Percentiles rank a stretch among this genome's conserved stretches.
Evolutionary conservation across 208 protist species (phyloP).

Genomic region (Leishmania martiniquensis): DNA sequence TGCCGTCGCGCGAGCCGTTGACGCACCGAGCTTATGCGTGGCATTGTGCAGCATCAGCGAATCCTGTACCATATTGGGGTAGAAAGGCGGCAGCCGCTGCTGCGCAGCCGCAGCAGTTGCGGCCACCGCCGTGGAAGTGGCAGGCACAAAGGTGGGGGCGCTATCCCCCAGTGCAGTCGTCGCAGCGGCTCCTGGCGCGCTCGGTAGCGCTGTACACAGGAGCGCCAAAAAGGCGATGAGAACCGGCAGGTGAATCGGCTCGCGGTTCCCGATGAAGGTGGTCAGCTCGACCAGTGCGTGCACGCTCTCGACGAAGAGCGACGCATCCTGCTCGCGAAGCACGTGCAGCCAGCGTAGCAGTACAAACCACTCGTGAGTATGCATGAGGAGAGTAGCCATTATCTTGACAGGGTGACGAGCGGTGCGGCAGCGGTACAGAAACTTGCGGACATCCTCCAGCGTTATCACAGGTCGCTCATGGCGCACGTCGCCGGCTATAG

Average conservation of each 20-base stretch:
- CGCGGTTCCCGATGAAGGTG: constrained; percentile 85
- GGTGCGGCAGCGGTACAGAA: constrained; percentile 66
- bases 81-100: constrained; percentile 39
- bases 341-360: constrained; percentile 63
- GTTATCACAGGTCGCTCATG: constrained; percentile 66
- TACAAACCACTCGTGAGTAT: constrained; percentile 78
- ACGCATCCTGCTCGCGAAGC: constrained; percentile 27
- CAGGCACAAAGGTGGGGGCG: background rate
- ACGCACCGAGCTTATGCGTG: background rate
- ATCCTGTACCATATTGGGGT: constrained; percentile 60
- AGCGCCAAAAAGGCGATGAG: constrained; percentile 67
- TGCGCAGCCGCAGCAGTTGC: background rate
- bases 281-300: constrained; percentile 75
- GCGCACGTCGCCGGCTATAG: constrained; percentile 80
- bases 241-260: constrained; percentile 82
- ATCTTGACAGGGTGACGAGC: constrained; percentile 59
- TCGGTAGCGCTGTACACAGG: constrained; percentile 5
- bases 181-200: constrained; percentile 4
- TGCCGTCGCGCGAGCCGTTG: background rate
- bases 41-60: constrained; percentile 41
- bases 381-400: constrained; percentile 79
- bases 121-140: background rate
- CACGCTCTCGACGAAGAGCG: constrained; percentile 52
- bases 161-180: background rate
- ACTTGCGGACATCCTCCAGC: constrained; percentile 63